These are phyloP conservation scores for Ganoderma meredithae DNA, from an alignment of 1,284 basidiomycete species.

Conservation along the genomic window DNA sequence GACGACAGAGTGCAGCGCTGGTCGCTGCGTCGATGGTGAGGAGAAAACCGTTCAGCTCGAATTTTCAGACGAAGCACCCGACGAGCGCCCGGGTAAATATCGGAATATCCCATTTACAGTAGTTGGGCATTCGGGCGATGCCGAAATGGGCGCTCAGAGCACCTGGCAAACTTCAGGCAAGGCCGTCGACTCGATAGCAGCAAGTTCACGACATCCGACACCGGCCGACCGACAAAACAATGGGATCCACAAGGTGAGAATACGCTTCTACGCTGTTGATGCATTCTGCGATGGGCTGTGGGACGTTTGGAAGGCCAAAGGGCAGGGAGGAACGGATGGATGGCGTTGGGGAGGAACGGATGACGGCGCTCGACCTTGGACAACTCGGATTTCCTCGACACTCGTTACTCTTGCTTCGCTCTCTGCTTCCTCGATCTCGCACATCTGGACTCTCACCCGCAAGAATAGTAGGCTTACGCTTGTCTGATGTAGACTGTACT, in stretches of 20 bases:
- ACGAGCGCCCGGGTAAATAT: not conserved
- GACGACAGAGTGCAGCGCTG: constrained; percentile 51
- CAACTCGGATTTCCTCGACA: constrained; percentile 15
- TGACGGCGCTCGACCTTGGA: constrained; percentile 39
- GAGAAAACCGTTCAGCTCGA: constrained; percentile 12
- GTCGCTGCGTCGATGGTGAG: constrained; percentile 50
- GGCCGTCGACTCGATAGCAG: constrained; percentile 24
- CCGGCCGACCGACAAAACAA: constrained; percentile 51
- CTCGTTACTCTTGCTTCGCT: constrained; percentile 11
- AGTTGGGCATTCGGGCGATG: constrained; percentile 15
- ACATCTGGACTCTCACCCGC: not conserved
- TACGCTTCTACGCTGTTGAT: constrained; percentile 25
- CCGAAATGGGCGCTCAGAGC: constrained; percentile 21
- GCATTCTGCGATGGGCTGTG: constrained; percentile 26
- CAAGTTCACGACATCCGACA: constrained; percentile 41
- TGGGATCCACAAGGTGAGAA: constrained; percentile 81
- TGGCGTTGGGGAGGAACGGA: constrained; percentile 44
- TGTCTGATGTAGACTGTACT: constrained; percentile 79
- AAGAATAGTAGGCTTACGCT: constrained; percentile 23
- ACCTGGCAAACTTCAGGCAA: constrained; percentile 19
- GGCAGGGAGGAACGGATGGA: constrained; percentile 44
- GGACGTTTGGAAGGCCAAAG: constrained; percentile 28
- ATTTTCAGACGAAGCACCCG: not conserved
- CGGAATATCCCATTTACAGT: not conserved
- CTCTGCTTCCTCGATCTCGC: not conserved